Percentiles rank a stretch among this genome's conserved stretches.
Conservation (phyloP, 768 basidiomycete species). For the Russula ochroleuca region DNA sequence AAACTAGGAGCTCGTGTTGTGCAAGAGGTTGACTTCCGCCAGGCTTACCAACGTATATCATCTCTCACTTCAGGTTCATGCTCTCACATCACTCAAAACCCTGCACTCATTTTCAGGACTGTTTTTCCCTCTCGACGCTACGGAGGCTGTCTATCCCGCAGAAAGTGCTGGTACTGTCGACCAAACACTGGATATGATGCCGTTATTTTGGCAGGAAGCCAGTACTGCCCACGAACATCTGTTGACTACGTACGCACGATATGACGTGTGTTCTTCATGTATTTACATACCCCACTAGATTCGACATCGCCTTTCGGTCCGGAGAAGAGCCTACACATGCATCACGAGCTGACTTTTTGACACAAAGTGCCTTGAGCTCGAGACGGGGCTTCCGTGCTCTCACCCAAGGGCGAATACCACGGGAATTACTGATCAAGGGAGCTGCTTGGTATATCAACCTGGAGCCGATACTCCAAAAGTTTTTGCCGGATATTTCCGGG, state of each 20-base stretch:
- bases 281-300: constrained; percentile 38
- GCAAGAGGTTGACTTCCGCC: constrained; percentile 46
- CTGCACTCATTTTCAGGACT: constrained; percentile 23
- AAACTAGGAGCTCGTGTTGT: constrained; percentile 45
- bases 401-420: constrained; percentile 44
- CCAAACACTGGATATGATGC: constrained; percentile 50
- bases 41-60: constrained; percentile 53
- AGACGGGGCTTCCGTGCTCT: constrained; percentile 51
- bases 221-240: constrained; percentile 49
- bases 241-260: constrained; percentile 51
- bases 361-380: constrained; percentile 49
- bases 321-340: constrained; percentile 44
- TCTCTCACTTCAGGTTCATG: neutral
- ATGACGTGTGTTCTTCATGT: neutral
- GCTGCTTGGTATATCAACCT: constrained; percentile 57
- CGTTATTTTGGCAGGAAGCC: constrained; percentile 51
- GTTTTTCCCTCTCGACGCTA: constrained; percentile 21
- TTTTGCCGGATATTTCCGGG: constrained; percentile 39
- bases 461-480: constrained; percentile 40
- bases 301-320: constrained; percentile 56
- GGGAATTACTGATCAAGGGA: constrained; percentile 36
- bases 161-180: constrained; percentile 41
- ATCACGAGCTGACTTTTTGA: constrained; percentile 55
- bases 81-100: neutral
- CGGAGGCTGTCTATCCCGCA: constrained; percentile 17